Evolutionary conservation across 169 alveolate genomes (phyloP), one percentile per base, ranked within the genome.

Genomic region (Plasmodium sp.): DNA sequence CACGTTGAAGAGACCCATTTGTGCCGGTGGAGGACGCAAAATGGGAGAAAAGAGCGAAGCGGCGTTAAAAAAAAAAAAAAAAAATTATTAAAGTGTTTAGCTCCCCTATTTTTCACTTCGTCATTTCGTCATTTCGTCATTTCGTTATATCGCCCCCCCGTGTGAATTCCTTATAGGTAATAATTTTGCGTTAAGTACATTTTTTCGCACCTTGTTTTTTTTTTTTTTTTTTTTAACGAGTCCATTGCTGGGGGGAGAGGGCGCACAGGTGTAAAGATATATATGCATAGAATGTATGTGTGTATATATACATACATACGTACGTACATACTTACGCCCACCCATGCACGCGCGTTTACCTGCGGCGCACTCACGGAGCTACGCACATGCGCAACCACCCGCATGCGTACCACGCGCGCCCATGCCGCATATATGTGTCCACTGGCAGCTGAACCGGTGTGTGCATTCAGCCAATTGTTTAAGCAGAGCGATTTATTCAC

Each of bases 101-200:
- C 36, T 34, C 27, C 83, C 36, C 58, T 34, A 75, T 75, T 9
- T 75, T 34, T 75, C 56, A 34, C 34, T 75, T 75, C 83, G 3
- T 33, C 16, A 36, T 75, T 14, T 75, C 45, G 27, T 33, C 56
- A 34, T 75, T 75, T 75, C 83, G 3, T 75, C 16, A 36, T 75
- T 14, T 75, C 45, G 27, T n/a, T 22, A 22, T 22, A 22, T 22
- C 27, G 27, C 33, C 58, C 67, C 58, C 58, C 41, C 84, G 2
- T 34, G 41, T 6, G 36, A 43, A 80, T 43, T 80, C 56, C 43
- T 9, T 80, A 18, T 45, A 22, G 77, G 1, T 67, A 80, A 18
- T 80, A 80, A 39, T 80, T 80, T 80, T 80, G 84, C 84, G 74
- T 80, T 43, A 80, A 80, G 34, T 41, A 80, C 34, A 39, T 39